Percentiles rank a stretch among this genome's conserved stretches.
Conservation (phyloP, 1,284 basidiomycete genomes). For the Ganoderma meredithae region DNA sequence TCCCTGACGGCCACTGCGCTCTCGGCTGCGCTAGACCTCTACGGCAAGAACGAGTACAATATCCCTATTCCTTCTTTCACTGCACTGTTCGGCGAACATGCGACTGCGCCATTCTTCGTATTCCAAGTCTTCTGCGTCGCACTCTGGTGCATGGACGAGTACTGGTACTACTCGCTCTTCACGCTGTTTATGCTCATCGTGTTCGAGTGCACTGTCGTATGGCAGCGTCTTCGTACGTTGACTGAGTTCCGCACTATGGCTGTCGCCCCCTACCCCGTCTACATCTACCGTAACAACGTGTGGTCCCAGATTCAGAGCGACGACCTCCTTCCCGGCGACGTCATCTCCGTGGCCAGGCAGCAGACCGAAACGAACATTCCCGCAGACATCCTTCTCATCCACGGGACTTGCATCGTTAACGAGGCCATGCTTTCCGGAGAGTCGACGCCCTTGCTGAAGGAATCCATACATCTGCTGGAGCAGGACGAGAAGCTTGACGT, state of each 20-base stretch:
- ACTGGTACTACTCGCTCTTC: constrained; percentile 97
- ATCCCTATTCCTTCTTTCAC: constrained; percentile 94
- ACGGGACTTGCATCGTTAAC: constrained; percentile 93
- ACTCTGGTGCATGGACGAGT: constrained; percentile 95
- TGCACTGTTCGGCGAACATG: constrained; percentile 91
- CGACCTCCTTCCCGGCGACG: constrained; percentile 88
- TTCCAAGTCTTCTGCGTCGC: constrained; percentile 97
- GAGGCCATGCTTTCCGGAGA: constrained; percentile 98
- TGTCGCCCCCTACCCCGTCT: constrained; percentile 87
- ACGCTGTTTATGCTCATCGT: constrained; percentile 97
- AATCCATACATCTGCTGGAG: constrained; percentile 89
- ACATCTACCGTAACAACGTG: constrained; percentile 79
- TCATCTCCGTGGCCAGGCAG: constrained; percentile 85
- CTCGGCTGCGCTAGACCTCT: constrained; percentile 64
- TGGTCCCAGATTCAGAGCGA: constrained; percentile 87
- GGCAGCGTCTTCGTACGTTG: constrained; percentile 90
- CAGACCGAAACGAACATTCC: constrained; percentile 88
- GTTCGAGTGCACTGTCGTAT: constrained; percentile 97
- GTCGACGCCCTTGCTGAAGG: constrained; percentile 94
- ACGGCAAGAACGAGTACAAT: constrained; percentile 93
- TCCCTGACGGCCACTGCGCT: constrained; percentile 52
- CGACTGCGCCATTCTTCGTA: constrained; percentile 94
- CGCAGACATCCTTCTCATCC: constrained; percentile 88
- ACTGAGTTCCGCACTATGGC: constrained; percentile 97
- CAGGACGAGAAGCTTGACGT: constrained; percentile 80